Evolutionary conservation across 768 basidiomycete species (phyloP).

Genomic region (Tylopilus cervinicoccineus): DNA sequence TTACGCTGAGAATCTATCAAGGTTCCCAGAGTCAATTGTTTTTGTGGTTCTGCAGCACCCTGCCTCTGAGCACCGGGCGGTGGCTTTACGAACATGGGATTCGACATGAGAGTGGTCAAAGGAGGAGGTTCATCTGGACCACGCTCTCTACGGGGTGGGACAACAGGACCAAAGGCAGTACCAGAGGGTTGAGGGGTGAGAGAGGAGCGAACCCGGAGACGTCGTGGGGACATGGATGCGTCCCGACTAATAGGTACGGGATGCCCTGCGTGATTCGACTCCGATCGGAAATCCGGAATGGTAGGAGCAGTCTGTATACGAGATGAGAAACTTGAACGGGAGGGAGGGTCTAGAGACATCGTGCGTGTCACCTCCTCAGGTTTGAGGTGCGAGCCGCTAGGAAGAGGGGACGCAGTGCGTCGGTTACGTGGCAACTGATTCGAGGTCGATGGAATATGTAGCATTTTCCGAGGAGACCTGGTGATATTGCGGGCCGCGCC

Average conservation of each 20-base stretch:
- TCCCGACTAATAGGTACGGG: constrained; percentile 31
- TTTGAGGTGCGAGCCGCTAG: constrained; percentile 31
- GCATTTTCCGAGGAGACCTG: constrained; percentile 28
- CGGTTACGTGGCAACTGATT: constrained; percentile 34
- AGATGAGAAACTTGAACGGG: constrained; percentile 20
- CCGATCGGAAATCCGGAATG: constrained; percentile 31
- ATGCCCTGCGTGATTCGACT: constrained; percentile 16
- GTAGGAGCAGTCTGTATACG: constrained; percentile 29
- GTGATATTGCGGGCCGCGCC: constrained; percentile 21
- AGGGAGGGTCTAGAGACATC: constrained; percentile 71
- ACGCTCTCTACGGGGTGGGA: constrained; percentile 38
- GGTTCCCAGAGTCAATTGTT: constrained; percentile 52
- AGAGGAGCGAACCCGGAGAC: constrained; percentile 56
- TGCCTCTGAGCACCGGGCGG: constrained; percentile 36
- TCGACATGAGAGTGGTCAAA: constrained; percentile 53
- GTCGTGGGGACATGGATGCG: constrained; percentile 46
- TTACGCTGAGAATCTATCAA: constrained; percentile 52
- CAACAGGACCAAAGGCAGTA: constrained; percentile 38
- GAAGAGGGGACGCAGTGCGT: constrained; percentile 42
- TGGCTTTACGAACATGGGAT: constrained; percentile 67
- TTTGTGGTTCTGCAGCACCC: constrained; percentile 19
- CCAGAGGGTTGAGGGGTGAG: constrained; percentile 64
- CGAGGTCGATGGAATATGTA: constrained; percentile 29
- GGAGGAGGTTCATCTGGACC: constrained; percentile 70
- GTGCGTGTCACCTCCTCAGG: constrained; percentile 45